Conservation (phyloP, 169 alveolate species). For the Miamiensis avidus region DNA sequence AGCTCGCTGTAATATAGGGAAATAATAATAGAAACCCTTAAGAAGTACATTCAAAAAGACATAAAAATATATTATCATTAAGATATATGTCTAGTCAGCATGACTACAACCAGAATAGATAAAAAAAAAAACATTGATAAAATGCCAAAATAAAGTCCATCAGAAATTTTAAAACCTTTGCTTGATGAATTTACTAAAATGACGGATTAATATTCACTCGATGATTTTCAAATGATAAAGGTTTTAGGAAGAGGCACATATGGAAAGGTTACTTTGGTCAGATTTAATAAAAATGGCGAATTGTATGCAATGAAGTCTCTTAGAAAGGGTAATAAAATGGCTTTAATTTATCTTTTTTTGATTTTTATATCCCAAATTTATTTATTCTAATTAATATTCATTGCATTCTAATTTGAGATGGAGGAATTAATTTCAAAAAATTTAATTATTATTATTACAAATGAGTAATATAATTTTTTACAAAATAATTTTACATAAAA, state of each 20-base stretch:
- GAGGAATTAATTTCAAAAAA: no score
- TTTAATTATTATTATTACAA: no score
- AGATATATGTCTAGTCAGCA: neutral
- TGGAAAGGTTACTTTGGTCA: constrained; percentile 56
- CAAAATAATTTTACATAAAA: no score
- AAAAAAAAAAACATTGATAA: constrained; percentile 5
- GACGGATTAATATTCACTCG: neutral
- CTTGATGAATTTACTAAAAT: no score
- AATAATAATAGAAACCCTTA: neutral
- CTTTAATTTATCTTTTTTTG: no score
- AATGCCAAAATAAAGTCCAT: neutral
- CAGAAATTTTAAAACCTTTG: neutral
- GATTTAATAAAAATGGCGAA: no score
- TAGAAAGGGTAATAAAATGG: neutral
- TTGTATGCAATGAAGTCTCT: neutral
- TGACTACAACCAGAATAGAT: constrained; percentile 13
- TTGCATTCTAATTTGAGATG: no score
- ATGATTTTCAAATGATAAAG: constrained; percentile 56
- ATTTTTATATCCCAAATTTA: no score
- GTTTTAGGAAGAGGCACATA: constrained; percentile 62
- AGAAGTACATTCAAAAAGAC: constrained; percentile 11
- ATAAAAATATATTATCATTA: neutral
- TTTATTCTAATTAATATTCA: no score
- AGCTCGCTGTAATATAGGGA: constrained; percentile 40
- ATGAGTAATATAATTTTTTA: no score